Percentiles rank a stretch among this genome's conserved stretches.
Evolutionary conservation across 1,139 yeast species (phyloP).

Genomic region (Insectozyma bohioensis): DNA sequence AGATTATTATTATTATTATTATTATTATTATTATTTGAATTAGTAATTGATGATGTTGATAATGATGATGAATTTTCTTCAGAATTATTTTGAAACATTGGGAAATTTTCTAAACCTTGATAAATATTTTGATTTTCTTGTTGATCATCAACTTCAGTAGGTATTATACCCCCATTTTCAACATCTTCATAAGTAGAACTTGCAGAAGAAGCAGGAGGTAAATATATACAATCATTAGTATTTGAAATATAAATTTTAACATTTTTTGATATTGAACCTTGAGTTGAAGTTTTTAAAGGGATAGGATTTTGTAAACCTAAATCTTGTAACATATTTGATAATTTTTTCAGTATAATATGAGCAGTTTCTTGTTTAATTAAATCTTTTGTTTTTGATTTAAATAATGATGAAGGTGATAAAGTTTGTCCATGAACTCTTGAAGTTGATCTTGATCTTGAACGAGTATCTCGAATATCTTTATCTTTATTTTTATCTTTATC

Average conservation of each 20-base stretch:
- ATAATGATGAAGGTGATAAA: conserved; percentile 11
- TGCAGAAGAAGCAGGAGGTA: conserved; percentile 44
- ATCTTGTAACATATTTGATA: conserved; percentile 31
- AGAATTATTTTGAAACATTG: neutral
- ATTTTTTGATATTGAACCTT: conserved; percentile 28
- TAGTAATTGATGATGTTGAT: neutral
- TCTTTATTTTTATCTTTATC: conserved; percentile 14
- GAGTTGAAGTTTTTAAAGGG: conserved; percentile 29
- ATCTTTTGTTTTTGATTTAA: conserved; percentile 30
- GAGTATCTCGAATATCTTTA: conserved; percentile 1
- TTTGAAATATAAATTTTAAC: conserved; percentile 39
- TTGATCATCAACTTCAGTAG: conserved; percentile 10
- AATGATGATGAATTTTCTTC: neutral
- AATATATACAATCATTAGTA: conserved; percentile 41
- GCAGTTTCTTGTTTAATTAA: conserved; percentile 42
- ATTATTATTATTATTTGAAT: neutral
- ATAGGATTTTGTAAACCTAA: conserved; percentile 45
- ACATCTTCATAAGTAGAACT: conserved; percentile 48
- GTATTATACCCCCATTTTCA: conserved; percentile 37
- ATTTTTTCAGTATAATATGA: conserved; percentile 38
- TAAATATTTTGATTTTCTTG: neutral
- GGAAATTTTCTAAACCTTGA: neutral
- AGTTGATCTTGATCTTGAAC: conserved; percentile 12
- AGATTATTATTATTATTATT: conserved; percentile 3
- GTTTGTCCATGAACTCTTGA: conserved; percentile 7